phyloP scores from a whole-genome alignment of 441 rosid species.

The Aquilaria agallochum region DNA sequence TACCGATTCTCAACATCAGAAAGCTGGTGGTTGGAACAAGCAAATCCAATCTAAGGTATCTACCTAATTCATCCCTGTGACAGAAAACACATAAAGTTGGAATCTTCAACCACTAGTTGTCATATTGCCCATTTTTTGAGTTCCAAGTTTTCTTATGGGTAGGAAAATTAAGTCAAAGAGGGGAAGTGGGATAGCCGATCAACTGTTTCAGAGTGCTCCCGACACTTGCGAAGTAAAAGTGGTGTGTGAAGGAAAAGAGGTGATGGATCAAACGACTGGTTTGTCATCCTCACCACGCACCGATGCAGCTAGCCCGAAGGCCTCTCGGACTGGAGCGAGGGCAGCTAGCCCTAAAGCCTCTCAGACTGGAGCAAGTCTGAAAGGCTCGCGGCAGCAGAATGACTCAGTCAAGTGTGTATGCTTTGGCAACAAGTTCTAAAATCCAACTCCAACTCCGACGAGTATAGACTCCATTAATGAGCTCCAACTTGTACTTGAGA shows the following conservation, averaged over 20 bases:
- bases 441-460: too few relatives aligned
- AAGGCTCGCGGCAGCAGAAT: too few relatives aligned
- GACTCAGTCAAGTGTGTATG: slow-evolving; percentile 52
- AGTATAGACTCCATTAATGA: too few relatives aligned
- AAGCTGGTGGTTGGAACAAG: slow-evolving; percentile 75
- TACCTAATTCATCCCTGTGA: not conserved
- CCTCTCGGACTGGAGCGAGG: not conserved
- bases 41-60: slow-evolving; percentile 58
- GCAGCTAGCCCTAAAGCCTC: too few relatives aligned
- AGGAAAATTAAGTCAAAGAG: slow-evolving; percentile 47
- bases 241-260: slow-evolving; percentile 58
- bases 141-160: not conserved
- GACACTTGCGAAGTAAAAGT: slow-evolving; percentile 53
- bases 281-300: slow-evolving; percentile 16
- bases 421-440: slow-evolving; percentile 17
- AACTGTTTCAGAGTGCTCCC: slow-evolving; percentile 42
- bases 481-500: too few relatives aligned
- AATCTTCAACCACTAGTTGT: not conserved
- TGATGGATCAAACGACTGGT: slow-evolving; percentile 20
- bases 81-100: not conserved
- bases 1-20: slow-evolving; percentile 62
- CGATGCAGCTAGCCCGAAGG: not conserved
- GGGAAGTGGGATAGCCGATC: slow-evolving; percentile 56
- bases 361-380: too few relatives aligned
- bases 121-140: not conserved